A percentile compares a stretch with the other conserved stretches of the same genome.
Evolutionary conservation across 1,139 yeast species (phyloP).

Genomic region (Pichia sp.): DNA sequence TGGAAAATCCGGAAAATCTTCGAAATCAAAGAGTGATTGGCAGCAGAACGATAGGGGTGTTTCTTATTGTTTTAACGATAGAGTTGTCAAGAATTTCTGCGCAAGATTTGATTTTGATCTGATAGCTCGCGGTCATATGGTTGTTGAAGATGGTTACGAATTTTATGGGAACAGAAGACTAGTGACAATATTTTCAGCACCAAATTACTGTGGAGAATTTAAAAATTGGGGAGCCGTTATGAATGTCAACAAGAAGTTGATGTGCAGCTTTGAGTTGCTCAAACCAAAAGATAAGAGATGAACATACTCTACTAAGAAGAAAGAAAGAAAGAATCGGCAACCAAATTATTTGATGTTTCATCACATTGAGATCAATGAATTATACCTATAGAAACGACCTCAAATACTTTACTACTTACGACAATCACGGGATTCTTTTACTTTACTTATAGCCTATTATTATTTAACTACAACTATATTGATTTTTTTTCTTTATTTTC

Average conservation of each 20-base stretch:
- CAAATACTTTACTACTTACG: too few relatives aligned
- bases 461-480: too few relatives aligned
- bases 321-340: too few relatives aligned
- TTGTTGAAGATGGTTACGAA: conserved; percentile 88
- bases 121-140: conserved; percentile 86
- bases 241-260: conserved; percentile 68
- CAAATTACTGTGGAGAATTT: conserved; percentile 88
- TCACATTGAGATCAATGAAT: too few relatives aligned
- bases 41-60: conserved; percentile 83
- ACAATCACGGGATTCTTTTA: too few relatives aligned
- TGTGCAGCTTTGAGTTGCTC: conserved; percentile 76
- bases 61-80: conserved; percentile 69
- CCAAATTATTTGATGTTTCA: too few relatives aligned
- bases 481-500: too few relatives aligned
- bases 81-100: conserved; percentile 66
- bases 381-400: too few relatives aligned
- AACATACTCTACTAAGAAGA: not conserved
- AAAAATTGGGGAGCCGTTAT: conserved; percentile 88
- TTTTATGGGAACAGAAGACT: conserved; percentile 69
- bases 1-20: conserved; percentile 1
- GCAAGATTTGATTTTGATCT: conserved; percentile 66
- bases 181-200: conserved; percentile 82
- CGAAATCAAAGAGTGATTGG: conserved; percentile 40
- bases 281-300: conserved; percentile 35
- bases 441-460: too few relatives aligned